Conservation (phyloP, 2,329 filamentous ascomycete species). For the Triangularia verruculosa region DNA sequence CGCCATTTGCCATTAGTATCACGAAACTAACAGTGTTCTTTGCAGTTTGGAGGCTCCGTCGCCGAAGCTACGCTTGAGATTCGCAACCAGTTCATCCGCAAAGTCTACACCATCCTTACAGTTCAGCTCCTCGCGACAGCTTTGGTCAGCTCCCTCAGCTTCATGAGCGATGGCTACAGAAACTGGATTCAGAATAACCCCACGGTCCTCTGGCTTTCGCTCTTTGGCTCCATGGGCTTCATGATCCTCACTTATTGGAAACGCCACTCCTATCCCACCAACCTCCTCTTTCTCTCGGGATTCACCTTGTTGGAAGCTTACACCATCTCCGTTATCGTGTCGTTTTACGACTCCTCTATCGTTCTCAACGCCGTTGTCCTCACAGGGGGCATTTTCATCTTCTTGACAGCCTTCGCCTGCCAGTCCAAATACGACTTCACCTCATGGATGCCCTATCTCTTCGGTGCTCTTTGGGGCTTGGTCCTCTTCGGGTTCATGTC, state of each 20-base stretch:
- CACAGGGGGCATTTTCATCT: slow-evolving; percentile 78
- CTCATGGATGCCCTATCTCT: slow-evolving; percentile 92
- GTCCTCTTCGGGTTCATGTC: slow-evolving; percentile 92
- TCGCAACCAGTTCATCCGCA: slow-evolving; percentile 93
- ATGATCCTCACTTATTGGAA: slow-evolving; percentile 93
- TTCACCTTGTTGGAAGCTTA: slow-evolving; percentile 95
- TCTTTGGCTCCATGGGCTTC: slow-evolving; percentile 79
- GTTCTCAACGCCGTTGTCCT: slow-evolving; percentile 89
- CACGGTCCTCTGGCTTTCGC: slow-evolving; percentile 81
- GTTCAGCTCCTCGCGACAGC: slow-evolving; percentile 86
- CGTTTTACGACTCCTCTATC: slow-evolving; percentile 78
- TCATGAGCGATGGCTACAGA: slow-evolving; percentile 78
- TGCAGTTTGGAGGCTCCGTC: slow-evolving; percentile 84
- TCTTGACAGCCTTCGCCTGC: slow-evolving; percentile 84
- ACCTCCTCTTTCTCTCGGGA: slow-evolving; percentile 83
- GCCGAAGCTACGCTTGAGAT: slow-evolving; percentile 93
- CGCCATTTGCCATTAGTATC: neutral
- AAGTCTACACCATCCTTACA: slow-evolving; percentile 98
- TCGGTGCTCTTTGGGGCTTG: slow-evolving; percentile 84
- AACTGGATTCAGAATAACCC: slow-evolving; percentile 81
- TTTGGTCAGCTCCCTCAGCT: slow-evolving; percentile 76
- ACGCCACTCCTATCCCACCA: slow-evolving; percentile 90
- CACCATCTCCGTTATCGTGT: slow-evolving; percentile 86
- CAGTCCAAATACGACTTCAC: slow-evolving; percentile 99
- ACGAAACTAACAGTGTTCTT: neutral